Conservation (phyloP, 305 asterid species). For the Solanum hybrid region DNA sequence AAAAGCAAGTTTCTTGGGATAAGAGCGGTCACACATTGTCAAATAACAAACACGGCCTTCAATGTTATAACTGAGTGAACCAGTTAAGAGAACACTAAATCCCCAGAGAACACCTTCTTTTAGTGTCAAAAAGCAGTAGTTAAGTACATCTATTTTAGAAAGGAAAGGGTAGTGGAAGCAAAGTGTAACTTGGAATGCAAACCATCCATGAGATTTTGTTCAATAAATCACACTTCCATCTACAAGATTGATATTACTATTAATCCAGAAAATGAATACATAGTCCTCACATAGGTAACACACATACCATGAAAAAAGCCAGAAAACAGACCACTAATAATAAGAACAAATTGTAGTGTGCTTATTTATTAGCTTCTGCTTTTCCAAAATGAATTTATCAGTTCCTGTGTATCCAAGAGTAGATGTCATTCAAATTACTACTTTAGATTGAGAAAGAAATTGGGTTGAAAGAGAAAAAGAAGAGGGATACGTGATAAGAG, state of each 20-base stretch:
- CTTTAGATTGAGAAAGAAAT: not conserved
- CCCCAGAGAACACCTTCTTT: not conserved
- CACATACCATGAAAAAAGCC: not conserved
- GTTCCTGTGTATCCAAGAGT: not conserved
- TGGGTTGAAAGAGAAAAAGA: not conserved
- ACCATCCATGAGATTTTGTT: not conserved
- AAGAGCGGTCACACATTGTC: constrained; percentile 70
- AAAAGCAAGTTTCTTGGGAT: constrained; percentile 66
- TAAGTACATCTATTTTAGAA: not conserved
- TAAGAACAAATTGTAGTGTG: not conserved
- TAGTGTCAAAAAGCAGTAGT: not conserved
- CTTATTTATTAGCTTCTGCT: not conserved
- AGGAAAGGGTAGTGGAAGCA: not conserved
- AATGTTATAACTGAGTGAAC: constrained; percentile 42
- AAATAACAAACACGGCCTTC: constrained; percentile 50
- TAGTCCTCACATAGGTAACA: not conserved
- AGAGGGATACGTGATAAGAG: not conserved
- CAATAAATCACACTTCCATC: not conserved
- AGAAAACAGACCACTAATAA: not conserved
- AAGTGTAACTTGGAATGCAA: not conserved
- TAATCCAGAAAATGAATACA: not conserved
- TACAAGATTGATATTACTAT: not conserved
- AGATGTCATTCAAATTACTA: not conserved
- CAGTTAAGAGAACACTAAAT: constrained; percentile 22
- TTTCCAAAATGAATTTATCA: not conserved